A percentile compares a stretch with the other conserved stretches of the same genome.
phyloP scores from a whole-genome alignment of 176 grass and related monocot species.

The Phragmites australis region DNA sequence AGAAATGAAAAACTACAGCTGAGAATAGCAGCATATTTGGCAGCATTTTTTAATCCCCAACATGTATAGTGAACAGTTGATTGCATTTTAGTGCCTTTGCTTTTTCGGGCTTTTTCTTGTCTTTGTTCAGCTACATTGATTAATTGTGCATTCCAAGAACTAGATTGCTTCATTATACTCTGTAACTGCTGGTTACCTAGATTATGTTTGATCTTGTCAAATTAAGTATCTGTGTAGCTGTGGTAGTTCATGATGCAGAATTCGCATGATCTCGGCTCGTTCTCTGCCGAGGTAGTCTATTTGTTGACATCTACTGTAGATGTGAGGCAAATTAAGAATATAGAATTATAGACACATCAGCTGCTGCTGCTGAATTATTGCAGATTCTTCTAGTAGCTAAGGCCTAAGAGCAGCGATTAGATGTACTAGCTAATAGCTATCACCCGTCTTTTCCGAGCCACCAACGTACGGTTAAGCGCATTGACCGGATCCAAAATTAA shows the following conservation, averaged over 20 bases:
- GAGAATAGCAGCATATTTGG: no score
- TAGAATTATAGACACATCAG: not conserved
- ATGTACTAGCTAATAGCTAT: not conserved
- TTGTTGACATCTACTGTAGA: not conserved
- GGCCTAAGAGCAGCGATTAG: not conserved
- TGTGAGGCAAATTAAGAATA: not conserved
- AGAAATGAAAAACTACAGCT: not conserved
- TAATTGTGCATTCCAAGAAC: not conserved
- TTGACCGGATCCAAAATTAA: no score
- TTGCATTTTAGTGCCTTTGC: not conserved
- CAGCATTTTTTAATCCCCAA: no score
- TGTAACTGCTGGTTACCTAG: not conserved
- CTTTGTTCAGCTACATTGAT: not conserved
- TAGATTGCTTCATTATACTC: not conserved
- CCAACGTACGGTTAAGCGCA: slow-evolving; percentile 15
- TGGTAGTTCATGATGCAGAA: not conserved
- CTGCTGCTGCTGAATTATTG: not conserved
- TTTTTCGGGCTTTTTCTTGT: not conserved
- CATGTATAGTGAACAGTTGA: slow-evolving; percentile 11
- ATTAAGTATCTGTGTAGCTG: no score
- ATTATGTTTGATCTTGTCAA: not conserved
- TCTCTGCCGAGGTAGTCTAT: not conserved
- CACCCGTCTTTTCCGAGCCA: not conserved
- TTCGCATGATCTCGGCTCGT: not conserved
- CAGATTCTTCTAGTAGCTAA: not conserved